Base-by-base conservation (phyloP, 202 grass and related monocot species). In the Zizania palustris region DNA sequence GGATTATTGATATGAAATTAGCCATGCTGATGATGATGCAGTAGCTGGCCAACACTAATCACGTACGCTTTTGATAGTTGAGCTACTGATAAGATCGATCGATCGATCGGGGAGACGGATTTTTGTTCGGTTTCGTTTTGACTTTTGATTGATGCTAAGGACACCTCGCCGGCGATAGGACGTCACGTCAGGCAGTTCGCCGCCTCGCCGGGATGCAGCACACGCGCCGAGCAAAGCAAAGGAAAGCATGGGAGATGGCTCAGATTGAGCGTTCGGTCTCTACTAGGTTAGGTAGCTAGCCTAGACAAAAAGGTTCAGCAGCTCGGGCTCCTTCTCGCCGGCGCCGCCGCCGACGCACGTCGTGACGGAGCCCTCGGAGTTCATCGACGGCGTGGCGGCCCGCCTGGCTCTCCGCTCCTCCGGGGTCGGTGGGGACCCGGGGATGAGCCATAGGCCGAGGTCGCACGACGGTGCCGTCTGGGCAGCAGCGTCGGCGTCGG, bases 261-360 rank as follows among this genome's bases (percentile, higher is more conserved):
- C 28, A 28, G 28, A 28, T 28, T 28, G 28, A 28, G 28, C 28
- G 3, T 28, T 28, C 28, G 56, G 38, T 38, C 41, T 28, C 28
- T 28, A 28, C 28, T 28, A 28, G 28, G 28, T 28, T 28, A 74
- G 57, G 38, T 65, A 53, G 21, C 67, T 60, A 58, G 21, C 42
- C 83, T 81, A 94, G 41, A 94, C 33, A 51, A 97, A 97, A 74
- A 97, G 91, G 71, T 92, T 85, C 28, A 97, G 72, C 56, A 94
- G 87, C 73, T 67, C 80, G 0, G 85, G 91, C 51, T 85, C 66
- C 67, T 56, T 81, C 45, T 69, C 80, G 39, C 70, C 69, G 5
- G 55, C 67, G 40, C 69, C 28, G 28, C 28, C 28, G 28, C 28
- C 61, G 22, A 75, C 68, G 60, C 38, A 81, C 16, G 87, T 94